Evolutionary conservation across 768 basidiomycete species (phyloP).

Genomic region (Leucocoprinus sp.): DNA sequence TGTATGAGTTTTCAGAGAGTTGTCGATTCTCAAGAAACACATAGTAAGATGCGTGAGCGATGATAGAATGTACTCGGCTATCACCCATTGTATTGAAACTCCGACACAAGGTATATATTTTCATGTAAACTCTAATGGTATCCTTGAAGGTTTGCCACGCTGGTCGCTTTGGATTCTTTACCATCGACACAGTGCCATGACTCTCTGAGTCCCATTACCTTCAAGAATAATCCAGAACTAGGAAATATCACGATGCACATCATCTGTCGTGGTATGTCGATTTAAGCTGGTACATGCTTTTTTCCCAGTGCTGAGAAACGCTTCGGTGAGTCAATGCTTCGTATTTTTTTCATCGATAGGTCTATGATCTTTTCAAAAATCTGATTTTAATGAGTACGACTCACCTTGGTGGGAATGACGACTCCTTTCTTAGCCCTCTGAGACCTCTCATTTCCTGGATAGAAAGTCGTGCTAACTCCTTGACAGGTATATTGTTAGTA

Average conservation of each 20-base stretch:
- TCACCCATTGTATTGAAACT: conserved; percentile 5
- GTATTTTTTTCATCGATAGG: conserved; percentile 10
- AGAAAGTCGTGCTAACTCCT: not conserved
- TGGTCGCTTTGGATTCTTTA: conserved; percentile 31
- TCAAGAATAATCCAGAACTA: conserved; percentile 37
- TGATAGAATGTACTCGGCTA: too few relatives aligned
- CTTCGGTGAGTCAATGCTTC: conserved; percentile 19
- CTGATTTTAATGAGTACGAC: conserved; percentile 49
- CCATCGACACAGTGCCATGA: conserved; percentile 43
- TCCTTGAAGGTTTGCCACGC: conserved; percentile 39
- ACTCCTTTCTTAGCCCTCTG: conserved; percentile 26
- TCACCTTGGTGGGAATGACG: conserved; percentile 26
- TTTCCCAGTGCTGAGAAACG: not conserved
- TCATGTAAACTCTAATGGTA: conserved; percentile 2
- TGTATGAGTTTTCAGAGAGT: too few relatives aligned
- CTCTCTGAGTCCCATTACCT: conserved; percentile 29
- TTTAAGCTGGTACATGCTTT: conserved; percentile 31
- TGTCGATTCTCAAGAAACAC: too few relatives aligned
- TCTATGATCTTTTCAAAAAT: conserved; percentile 37
- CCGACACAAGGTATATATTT: conserved; percentile 17
- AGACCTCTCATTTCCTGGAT: conserved; percentile 18
- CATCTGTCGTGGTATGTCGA: conserved; percentile 38
- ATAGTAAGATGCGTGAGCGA: too few relatives aligned
- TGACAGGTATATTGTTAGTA: not conserved
- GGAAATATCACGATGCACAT: conserved; percentile 37